Percentiles rank a stretch among this genome's conserved stretches.
phyloP scores from a whole-genome alignment of 2,329 filamentous ascomycete species.

The Monilinia polystroma region DNA sequence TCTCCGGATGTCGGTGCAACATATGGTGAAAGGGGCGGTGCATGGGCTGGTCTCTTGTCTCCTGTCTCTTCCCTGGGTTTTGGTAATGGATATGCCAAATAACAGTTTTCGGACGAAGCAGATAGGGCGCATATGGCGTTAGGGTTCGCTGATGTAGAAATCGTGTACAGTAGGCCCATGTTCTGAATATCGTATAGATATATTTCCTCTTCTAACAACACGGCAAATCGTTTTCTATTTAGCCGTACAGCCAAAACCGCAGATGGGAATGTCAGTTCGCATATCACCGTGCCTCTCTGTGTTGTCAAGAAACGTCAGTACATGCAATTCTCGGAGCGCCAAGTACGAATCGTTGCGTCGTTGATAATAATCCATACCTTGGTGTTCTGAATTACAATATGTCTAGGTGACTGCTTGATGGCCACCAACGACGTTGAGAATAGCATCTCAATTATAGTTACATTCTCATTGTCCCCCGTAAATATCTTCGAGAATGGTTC shows the following conservation, averaged over 20 bases:
- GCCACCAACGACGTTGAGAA: slow-evolving; percentile 97
- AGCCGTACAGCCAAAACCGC: slow-evolving; percentile 90
- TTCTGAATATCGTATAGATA: slow-evolving; percentile 99
- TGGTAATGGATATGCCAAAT: slow-evolving; percentile 88
- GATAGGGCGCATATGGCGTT: slow-evolving; percentile 89
- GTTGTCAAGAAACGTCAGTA: slow-evolving; percentile 22
- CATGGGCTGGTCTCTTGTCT: slow-evolving; percentile 68
- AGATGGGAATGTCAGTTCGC: slow-evolving; percentile 97
- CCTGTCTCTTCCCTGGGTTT: slow-evolving; percentile 62
- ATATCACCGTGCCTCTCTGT: slow-evolving; percentile 74
- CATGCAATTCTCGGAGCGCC: background rate
- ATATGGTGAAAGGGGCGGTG: slow-evolving; percentile 76
- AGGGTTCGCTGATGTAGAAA: slow-evolving; percentile 91
- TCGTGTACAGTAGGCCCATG: slow-evolving; percentile 91
- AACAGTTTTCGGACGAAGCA: slow-evolving; percentile 93
- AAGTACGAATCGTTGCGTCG: background rate
- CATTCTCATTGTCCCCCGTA: slow-evolving; percentile 90
- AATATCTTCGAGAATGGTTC: slow-evolving; percentile 95
- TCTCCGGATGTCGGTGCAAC: slow-evolving; percentile 85
- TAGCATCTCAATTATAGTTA: slow-evolving; percentile 96
- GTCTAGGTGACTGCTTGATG: slow-evolving; percentile 84
- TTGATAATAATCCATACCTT: slow-evolving; percentile 60
- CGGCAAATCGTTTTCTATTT: slow-evolving; percentile 90
- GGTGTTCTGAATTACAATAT: slow-evolving; percentile 95
- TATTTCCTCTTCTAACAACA: slow-evolving; percentile 92